phyloP scores from a whole-genome alignment of 495 filamentous ascomycete genomes.

The Pyronema domesticum region DNA sequence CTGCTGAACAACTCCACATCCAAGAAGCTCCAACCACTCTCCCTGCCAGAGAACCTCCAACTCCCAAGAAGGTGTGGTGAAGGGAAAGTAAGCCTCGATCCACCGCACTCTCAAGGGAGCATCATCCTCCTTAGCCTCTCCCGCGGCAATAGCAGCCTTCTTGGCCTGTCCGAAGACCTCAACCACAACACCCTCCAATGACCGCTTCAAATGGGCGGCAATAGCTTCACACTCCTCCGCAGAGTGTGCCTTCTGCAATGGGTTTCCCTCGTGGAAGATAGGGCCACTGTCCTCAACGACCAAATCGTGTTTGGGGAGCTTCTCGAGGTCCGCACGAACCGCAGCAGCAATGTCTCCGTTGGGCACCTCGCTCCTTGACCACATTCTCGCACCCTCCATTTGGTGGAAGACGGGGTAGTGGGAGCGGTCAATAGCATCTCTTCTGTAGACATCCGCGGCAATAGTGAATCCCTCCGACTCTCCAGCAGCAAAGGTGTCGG shows the following conservation, averaged over 20 bases:
- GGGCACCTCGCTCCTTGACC: slow-evolving; percentile 47
- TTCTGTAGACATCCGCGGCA: slow-evolving; percentile 86
- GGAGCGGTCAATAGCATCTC: slow-evolving; percentile 82
- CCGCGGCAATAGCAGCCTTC: slow-evolving; percentile 39
- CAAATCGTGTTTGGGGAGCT: slow-evolving; percentile 49
- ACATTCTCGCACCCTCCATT: slow-evolving; percentile 87
- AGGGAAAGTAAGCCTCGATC: slow-evolving; percentile 95
- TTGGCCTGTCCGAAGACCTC: slow-evolving; percentile 70
- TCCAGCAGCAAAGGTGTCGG: slow-evolving; percentile 61
- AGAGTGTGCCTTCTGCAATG: slow-evolving; percentile 59
- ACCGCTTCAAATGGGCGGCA: slow-evolving; percentile 72
- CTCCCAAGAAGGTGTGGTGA: slow-evolving; percentile 88
- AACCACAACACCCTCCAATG: slow-evolving; percentile 71
- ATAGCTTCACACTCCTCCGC: slow-evolving; percentile 65
- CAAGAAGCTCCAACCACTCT: slow-evolving; percentile 86
- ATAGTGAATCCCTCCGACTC: slow-evolving; percentile 68
- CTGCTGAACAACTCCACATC: slow-evolving; percentile 81
- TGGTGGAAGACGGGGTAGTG: slow-evolving; percentile 98
- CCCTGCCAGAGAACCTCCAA: slow-evolving; percentile 89
- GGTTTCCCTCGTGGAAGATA: slow-evolving; percentile 62
- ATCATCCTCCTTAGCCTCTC: slow-evolving; percentile 29
- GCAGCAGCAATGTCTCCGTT: slow-evolving; percentile 42
- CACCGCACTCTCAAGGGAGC: slow-evolving; percentile 66
- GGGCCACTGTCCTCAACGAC: slow-evolving; percentile 68
- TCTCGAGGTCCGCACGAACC: slow-evolving; percentile 46